Base-by-base conservation (phyloP, 2,329 filamentous ascomycete species). In the Stemphylium vesicarium region DNA sequence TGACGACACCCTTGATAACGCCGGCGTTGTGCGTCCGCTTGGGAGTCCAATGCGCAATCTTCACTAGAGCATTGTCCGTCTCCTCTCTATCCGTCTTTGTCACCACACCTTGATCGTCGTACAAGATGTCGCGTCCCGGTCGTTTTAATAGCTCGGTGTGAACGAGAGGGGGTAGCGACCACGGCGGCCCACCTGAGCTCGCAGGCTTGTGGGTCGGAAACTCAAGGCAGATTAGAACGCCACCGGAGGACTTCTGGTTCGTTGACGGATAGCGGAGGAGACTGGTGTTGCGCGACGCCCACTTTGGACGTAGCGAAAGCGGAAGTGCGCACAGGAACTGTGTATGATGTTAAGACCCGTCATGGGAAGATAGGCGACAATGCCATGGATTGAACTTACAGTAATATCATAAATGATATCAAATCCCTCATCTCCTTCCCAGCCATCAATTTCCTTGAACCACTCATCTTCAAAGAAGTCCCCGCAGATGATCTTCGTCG, bases 141-240 rank as follows among this genome's bases (percentile, higher is more conserved):
- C 84, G 81, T 49, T 82, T 82, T 37, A 96, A 81, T 64, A 94
- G 86, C 58, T 86, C 87, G 65, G 86, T 78, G 73, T 96, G 95
- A 24, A 90, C 84, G 56, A 86, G 83, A 0, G 89, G 83, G 11
- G 85, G 84, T 36, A 91, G 76, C 7, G 87, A 85, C 81, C 85
- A 93, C 1, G 92, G 91, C 11, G 92, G 91, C 0, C 92, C 91
- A 9, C 81, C 81, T 9, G 82, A 80, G 10, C 79, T 80, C 9
- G 88, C 82, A 37, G 85, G 81, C 72, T 93, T 95, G 57, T 85
- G 82, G 1, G 88, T 86, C 9, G 92, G 92, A 72, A 89, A 96
- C 72, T 96, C 91, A 57, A 96, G 82, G 75, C 85, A 88, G 43
- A 88, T 79, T 49, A 88, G 77, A 43, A 78, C 76, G 5, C 84